A percentile compares a stretch with the other conserved stretches of the same genome.
Conservation (phyloP, 2,329 filamentous ascomycete genomes). For the Xylariaceae sp. region DNA sequence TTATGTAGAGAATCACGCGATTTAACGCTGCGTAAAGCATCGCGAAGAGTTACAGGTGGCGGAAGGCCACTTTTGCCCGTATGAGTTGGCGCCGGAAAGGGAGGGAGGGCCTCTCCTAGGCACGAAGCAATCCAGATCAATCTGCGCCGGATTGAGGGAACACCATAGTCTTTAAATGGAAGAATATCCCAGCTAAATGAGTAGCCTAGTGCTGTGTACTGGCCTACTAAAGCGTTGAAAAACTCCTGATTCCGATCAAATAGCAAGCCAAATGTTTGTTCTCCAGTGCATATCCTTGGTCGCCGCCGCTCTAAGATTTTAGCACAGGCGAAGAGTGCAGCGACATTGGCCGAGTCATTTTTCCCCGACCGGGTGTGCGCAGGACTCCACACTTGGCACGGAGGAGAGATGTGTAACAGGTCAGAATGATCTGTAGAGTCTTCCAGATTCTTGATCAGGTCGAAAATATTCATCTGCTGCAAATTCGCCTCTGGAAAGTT, state of each 20-base stretch:
- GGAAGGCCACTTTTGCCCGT: constrained; percentile 32
- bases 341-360: constrained; percentile 70
- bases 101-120: constrained; percentile 72
- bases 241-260: constrained; percentile 54
- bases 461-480: constrained; percentile 50
- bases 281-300: constrained; percentile 74
- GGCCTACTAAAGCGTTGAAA: constrained; percentile 63
- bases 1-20: constrained; percentile 45
- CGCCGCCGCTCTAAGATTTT: constrained; percentile 59
- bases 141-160: constrained; percentile 54
- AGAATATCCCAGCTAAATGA: constrained; percentile 71
- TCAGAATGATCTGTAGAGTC: constrained; percentile 57
- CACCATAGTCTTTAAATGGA: constrained; percentile 54
- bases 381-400: constrained; percentile 75
- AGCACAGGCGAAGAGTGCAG: constrained; percentile 56
- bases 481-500: constrained; percentile 63
- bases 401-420: constrained; percentile 74
- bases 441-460: constrained; percentile 49
- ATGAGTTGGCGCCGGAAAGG: constrained; percentile 68
- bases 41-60: constrained; percentile 49
- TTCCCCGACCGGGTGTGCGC: constrained; percentile 65
- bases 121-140: constrained; percentile 63
- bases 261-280: constrained; percentile 75
- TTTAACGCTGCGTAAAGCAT: constrained; percentile 45
- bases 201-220: constrained; percentile 69